Conservation (phyloP, 1,139 yeast species). For the Pichia inconspicua region DNA sequence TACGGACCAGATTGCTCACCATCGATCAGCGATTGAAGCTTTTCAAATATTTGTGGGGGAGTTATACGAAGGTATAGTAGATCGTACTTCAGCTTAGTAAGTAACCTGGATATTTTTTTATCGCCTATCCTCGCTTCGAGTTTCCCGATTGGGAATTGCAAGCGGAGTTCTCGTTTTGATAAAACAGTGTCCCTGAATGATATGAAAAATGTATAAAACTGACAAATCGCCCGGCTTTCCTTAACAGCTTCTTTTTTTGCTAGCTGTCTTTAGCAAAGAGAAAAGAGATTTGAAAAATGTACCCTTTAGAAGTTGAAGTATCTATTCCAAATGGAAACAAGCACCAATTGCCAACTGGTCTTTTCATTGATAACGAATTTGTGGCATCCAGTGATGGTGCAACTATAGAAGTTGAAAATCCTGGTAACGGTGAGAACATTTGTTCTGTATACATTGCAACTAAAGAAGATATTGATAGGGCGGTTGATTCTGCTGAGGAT, state of each 20-base stretch:
- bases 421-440: conserved; percentile 45
- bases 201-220: too few species aligned
- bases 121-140: neutral
- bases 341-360: conserved; percentile 54
- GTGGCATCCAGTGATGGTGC: conserved; percentile 36
- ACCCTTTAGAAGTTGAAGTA: conserved; percentile 29
- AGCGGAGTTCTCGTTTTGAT: neutral
- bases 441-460: conserved; percentile 46
- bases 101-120: neutral
- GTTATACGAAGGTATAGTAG: conserved; percentile 28
- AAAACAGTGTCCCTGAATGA: neutral
- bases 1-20: conserved; percentile 1
- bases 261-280: neutral
- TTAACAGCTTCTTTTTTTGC: neutral
- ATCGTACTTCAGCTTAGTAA: conserved; percentile 25
- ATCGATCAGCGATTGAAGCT: conserved; percentile 5
- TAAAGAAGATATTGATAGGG: conserved; percentile 42
- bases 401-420: conserved; percentile 45
- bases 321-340: conserved; percentile 49
- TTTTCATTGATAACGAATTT: conserved; percentile 57
- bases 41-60: conserved; percentile 27
- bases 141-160: neutral
- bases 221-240: neutral
- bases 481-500: conserved; percentile 42
- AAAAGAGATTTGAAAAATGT: conserved; percentile 6